A percentile compares a stretch with the other conserved stretches of the same genome.
phyloP scores from a whole-genome alignment of 257 asterid genomes.

The Solanum paucissectum region DNA sequence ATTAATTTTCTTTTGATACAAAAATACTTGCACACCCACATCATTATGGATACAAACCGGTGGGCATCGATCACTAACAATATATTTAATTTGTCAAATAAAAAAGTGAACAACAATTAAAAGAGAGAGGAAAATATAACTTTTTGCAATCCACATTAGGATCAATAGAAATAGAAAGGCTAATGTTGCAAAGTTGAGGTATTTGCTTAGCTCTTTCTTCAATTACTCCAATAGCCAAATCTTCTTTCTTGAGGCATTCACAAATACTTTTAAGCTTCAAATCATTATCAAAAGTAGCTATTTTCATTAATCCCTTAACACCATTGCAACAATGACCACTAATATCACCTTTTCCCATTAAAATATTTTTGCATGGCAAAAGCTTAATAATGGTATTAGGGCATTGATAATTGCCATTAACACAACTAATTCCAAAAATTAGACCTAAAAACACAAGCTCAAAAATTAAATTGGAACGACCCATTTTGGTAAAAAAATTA shows the following conservation, averaged over 20 bases:
- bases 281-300: not conserved
- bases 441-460: not conserved
- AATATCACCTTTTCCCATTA: not conserved
- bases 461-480: not conserved
- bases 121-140: not conserved
- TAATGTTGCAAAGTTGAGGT: not conserved
- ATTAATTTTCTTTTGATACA: too few relatives aligned
- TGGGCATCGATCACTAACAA: too few relatives aligned
- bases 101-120: not conserved
- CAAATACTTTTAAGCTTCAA: not conserved
- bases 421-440: not conserved
- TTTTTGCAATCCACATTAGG: not conserved
- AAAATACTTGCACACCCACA: too few relatives aligned
- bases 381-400: not conserved
- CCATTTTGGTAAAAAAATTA: not conserved
- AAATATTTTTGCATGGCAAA: slow-evolving; percentile 1
- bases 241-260: not conserved
- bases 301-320: not conserved
- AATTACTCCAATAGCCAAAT: not conserved
- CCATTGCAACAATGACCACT: slow-evolving; percentile 1
- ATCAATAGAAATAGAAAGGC: not conserved
- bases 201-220: not conserved
- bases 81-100: too few relatives aligned
- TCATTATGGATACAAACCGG: too few relatives aligned
- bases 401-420: not conserved